Evolutionary conservation across 345 rosid genomes (phyloP), one percentile per base, ranked within the genome.

Genomic region (Euphorbia peplus): DNA sequence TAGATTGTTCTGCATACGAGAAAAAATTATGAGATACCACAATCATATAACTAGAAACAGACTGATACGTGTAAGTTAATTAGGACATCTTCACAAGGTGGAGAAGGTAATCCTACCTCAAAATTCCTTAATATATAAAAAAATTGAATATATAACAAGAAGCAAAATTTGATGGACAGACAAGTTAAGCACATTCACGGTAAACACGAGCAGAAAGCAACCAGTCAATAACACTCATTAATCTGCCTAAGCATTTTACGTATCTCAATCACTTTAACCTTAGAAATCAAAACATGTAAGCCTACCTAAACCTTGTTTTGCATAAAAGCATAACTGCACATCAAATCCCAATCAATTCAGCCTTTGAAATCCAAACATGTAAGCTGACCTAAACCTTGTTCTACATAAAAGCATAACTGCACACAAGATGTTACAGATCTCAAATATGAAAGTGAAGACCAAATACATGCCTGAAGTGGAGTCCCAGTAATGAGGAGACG

Each of bases 401-500:
- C 41, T n/a, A 18, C 65, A 44, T 59, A 26, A 57, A 22, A 48
- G 25, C 60, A 55, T 50, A 50, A 50, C 19, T 18, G 22, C 22
- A 25, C 16, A 25, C n/a, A n/a, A n/a, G n/a, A n/a, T n/a, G n/a
- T n/a, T n/a, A n/a, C 21, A 50, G 54, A 18, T 35, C 32, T 29
- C 22, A 60, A 15, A 60, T 62, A 64, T 25, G 60, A 25, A 24
- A 62, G 9, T 54, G 19, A 37, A 24, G 52, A 62, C 37, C 8
- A 15, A 55, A 76, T 30, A 67, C 46, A 60, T 84, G 91, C 99
- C 97, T 95, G 99, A 88, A 95, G 99, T 4, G 98, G 98, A 53
- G 99, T 95, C 50, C 97, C 99, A 13, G 97, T 91, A 74, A 95
- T 91, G 65, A 95, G 96, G 79, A 91, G 93, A 21, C 96, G 93